Evolutionary conservation across 83 land plant genomes (phyloP).

Genomic region (Diphasiastrum complanatum): DNA sequence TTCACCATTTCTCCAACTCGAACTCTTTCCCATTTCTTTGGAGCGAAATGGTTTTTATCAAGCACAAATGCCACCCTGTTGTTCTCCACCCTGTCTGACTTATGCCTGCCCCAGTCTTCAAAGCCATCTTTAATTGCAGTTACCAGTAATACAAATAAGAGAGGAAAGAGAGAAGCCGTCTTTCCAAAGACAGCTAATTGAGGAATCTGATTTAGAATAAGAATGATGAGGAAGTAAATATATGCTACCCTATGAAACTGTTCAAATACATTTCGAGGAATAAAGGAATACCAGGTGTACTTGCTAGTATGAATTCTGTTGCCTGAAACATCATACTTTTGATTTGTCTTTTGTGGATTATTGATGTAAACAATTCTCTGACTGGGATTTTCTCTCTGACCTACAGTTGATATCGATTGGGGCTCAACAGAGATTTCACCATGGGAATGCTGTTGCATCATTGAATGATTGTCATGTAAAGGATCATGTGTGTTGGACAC

Average conservation of each 20-base stretch:
- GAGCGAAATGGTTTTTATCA: constrained; percentile 41
- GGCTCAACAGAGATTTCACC: no score
- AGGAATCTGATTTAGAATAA: constrained; percentile 89
- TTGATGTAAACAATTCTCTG: constrained; percentile 49
- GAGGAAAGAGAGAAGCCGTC: constrained; percentile 86
- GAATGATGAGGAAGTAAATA: constrained; percentile 79
- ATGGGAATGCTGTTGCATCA: no score
- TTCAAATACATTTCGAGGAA: constrained; percentile 86
- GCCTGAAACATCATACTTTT: constrained; percentile 66
- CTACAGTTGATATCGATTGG: no score
- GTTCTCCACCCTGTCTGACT: constrained; percentile 79
- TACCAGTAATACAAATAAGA: constrained; percentile 74
- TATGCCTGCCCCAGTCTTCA: constrained; percentile 90
- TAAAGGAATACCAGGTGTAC: constrained; percentile 65
- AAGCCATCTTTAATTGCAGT: constrained; percentile 95
- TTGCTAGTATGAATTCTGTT: constrained; percentile 88
- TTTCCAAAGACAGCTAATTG: constrained; percentile 94
- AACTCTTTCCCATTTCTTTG: constrained; percentile 73
- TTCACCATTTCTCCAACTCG: constrained; percentile 81
- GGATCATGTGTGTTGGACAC: no score
- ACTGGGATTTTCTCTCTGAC: constrained; percentile 8
- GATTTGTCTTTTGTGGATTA: constrained; percentile 70
- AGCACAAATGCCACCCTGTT: constrained; percentile 59
- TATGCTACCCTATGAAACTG: constrained; percentile 93
- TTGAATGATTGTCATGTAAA: no score